phyloP scores from a whole-genome alignment of 179 eudicot genomes.

The Beta macrorhiza region DNA sequence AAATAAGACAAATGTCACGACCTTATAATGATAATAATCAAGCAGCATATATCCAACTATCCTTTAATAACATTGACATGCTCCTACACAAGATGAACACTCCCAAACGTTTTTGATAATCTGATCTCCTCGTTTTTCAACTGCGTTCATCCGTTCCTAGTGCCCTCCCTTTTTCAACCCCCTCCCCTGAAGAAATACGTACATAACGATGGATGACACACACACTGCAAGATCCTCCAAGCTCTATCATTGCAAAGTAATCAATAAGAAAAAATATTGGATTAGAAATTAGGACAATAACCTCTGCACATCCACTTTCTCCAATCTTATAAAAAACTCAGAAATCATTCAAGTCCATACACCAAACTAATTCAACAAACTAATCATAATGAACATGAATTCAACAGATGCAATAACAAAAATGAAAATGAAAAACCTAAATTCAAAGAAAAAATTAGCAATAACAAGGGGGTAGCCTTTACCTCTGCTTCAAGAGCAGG shows the following conservation, averaged over 20 bases:
- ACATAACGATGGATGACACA: background rate
- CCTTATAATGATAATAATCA: background rate
- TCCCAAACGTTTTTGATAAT: no score
- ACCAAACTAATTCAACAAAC: no score
- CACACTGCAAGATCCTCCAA: background rate
- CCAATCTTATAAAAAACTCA: no score
- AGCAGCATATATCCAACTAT: background rate
- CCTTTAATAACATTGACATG: background rate
- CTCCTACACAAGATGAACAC: background rate
- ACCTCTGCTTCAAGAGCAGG: no score
- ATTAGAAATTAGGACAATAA: no score
- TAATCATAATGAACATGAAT: no score
- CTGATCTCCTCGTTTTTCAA: background rate
- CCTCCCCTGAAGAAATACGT: background rate
- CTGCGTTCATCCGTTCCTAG: background rate
- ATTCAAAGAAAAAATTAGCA: no score
- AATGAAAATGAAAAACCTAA: no score
- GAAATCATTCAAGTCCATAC: no score
- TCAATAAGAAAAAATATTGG: background rate
- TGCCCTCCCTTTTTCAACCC: background rate
- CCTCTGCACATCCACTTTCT: no score
- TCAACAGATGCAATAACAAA: no score
- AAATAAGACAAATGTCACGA: background rate
- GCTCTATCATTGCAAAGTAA: background rate
- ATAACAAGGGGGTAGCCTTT: no score